Percentiles rank a stretch among this genome's conserved stretches.
phyloP scores from a whole-genome alignment of 2,329 filamentous ascomycete genomes.

The Aspergillus pseudoviridinutans region DNA sequence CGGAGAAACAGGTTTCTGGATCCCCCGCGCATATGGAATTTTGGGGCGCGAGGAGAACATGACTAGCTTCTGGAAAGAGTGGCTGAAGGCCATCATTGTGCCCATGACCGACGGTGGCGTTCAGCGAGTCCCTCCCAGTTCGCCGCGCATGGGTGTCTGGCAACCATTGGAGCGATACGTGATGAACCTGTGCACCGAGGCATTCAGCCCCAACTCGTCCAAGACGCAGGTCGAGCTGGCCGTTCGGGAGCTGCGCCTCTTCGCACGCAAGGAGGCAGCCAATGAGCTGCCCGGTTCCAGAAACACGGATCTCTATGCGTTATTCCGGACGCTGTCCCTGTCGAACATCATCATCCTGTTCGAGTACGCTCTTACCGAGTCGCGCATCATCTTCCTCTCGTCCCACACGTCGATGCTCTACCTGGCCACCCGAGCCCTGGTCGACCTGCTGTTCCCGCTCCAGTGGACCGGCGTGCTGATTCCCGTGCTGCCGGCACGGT shows the following conservation, averaged over 20 bases:
- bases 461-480: slow-evolving; percentile 95
- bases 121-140: slow-evolving; percentile 78
- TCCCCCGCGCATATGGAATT: slow-evolving; percentile 87
- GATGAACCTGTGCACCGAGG: slow-evolving; percentile 93
- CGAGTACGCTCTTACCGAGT: slow-evolving; percentile 89
- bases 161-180: slow-evolving; percentile 95
- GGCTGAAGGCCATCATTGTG: slow-evolving; percentile 88
- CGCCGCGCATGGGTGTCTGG: slow-evolving; percentile 88
- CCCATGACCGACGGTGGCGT: slow-evolving; percentile 90
- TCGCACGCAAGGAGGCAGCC: slow-evolving; percentile 83
- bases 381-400: slow-evolving; percentile 91
- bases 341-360: slow-evolving; percentile 90
- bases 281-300: slow-evolving; percentile 93
- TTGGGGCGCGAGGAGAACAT: slow-evolving; percentile 78
- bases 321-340: slow-evolving; percentile 85
- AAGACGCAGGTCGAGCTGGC: slow-evolving; percentile 94
- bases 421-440: slow-evolving; percentile 81
- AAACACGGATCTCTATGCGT: slow-evolving; percentile 84
- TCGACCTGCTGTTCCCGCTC: slow-evolving; percentile 80
- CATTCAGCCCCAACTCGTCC: slow-evolving; percentile 84
- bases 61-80: slow-evolving; percentile 97
- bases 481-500: slow-evolving; percentile 78
- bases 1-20: slow-evolving; percentile 94
- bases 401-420: slow-evolving; percentile 97
- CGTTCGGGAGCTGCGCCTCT: slow-evolving; percentile 83